Conservation (phyloP, 345 rosid species). For the Boechera retrofracta region DNA sequence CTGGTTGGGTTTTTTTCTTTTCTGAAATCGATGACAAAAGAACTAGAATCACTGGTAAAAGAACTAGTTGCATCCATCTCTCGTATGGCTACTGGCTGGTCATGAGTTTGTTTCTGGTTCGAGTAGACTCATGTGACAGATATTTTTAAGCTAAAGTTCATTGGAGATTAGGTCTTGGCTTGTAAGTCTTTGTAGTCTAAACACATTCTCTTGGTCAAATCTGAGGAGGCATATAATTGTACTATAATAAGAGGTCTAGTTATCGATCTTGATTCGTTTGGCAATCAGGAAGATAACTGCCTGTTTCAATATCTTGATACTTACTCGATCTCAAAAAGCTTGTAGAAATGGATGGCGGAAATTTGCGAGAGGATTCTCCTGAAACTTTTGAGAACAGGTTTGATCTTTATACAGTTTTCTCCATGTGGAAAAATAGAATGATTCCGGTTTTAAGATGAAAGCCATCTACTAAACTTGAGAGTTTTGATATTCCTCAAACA, state of each 20-base stretch:
- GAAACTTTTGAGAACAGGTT: constrained; percentile 70
- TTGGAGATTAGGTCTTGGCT: constrained; percentile 18
- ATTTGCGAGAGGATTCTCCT: constrained; percentile 73
- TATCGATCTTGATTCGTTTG: not conserved
- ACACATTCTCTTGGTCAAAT: not conserved
- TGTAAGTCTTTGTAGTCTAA: constrained; percentile 11
- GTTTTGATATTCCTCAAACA: constrained; percentile 37
- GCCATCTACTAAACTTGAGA: constrained; percentile 15
- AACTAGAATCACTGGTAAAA: not conserved
- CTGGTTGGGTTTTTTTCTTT: not conserved
- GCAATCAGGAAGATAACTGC: not conserved
- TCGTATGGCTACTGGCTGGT: not conserved
- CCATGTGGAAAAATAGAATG: not conserved
- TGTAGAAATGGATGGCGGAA: constrained; percentile 69
- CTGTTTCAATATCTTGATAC: not conserved
- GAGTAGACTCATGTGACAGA: constrained; percentile 3
- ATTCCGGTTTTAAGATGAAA: not conserved
- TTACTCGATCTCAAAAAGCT: constrained; percentile 22
- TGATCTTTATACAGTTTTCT: constrained; percentile 24
- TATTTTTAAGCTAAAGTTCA: not conserved
- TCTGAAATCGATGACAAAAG: not conserved
- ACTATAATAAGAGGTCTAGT: not conserved
- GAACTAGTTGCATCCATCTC: not conserved
- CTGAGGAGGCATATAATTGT: not conserved
- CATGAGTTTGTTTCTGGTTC: constrained; percentile 7